Evolutionary conservation across 1,284 basidiomycete genomes (phyloP), one percentile per base, ranked within the genome.

Genomic region (Dichomitus squalens): DNA sequence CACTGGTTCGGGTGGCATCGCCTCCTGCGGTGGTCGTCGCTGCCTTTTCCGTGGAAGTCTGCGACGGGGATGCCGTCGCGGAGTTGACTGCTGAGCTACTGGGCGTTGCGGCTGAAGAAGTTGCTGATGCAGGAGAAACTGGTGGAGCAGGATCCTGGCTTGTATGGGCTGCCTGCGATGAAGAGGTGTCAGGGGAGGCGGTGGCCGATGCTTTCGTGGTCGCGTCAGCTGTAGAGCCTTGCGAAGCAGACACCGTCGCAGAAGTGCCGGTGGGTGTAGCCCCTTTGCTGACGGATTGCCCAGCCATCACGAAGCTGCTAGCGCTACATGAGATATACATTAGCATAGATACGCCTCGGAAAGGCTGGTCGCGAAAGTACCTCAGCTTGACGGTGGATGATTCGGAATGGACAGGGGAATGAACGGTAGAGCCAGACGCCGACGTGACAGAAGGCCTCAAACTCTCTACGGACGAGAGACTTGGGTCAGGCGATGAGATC

Each of bases 251-350:
- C 25, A 39, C 39, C 16, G 29, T 11, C 9, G 55, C 21, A 46
- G 54, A 41, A 2, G 50, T 48, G 44, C 9, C 29, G 31, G 8
- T 47, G 29, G 9, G 2, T 12, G 29, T 21, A 21, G 44, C 27
- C 18, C 20, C 29, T 4, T 18, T 16, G 4, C 27, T 20, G n/a
- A 7, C 12, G 4, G 44, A 47, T 29, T 25, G 33, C 12, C 40
- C 49, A n/a, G 34, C 49, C 54, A 55, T 55, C n/a, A 33, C 41
- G 48, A 27, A 41, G n/a, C n/a, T 51, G 18, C 16, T 50, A 21
- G 34, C 44, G 29, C 2, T 7, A 35, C 41, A 25, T 4, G 33
- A 49, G 33, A 16, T 12, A n/a, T 8, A 33, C 5, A 25, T 55
- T 20, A 50, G 54, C 27, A 16, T 31, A 9, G 14, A 14, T 31